phyloP scores from a whole-genome alignment of 192 early-diverging fungal genomes.

The Rhizophagus prolifer region DNA sequence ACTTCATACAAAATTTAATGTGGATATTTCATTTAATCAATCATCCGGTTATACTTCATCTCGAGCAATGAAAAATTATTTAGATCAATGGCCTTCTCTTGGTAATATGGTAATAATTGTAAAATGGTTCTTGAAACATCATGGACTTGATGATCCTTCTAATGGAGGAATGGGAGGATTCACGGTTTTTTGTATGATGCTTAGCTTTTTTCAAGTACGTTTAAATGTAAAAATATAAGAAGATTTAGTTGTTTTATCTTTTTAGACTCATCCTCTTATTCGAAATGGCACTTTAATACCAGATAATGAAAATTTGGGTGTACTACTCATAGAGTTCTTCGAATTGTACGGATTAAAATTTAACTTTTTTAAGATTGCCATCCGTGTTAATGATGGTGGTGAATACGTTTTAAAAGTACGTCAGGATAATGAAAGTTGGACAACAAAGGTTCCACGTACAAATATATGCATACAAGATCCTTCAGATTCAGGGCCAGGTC shows the following conservation, averaged over 20 bases:
- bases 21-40: slow-evolving; percentile 87
- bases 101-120: slow-evolving; percentile 73
- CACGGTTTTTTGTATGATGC: slow-evolving; percentile 71
- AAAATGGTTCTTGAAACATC: slow-evolving; percentile 81
- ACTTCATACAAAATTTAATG: slow-evolving; percentile 62
- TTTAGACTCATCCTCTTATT: slow-evolving; percentile 78
- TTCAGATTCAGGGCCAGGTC: not conserved
- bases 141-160: slow-evolving; percentile 81
- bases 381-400: slow-evolving; percentile 56
- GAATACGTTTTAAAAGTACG: slow-evolving; percentile 50
- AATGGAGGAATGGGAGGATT: slow-evolving; percentile 89
- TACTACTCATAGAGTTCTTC: slow-evolving; percentile 89
- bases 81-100: slow-evolving; percentile 59
- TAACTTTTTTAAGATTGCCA: slow-evolving; percentile 66
- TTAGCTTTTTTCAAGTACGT: slow-evolving; percentile 75
- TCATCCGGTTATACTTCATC: slow-evolving; percentile 65
- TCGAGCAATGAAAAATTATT: slow-evolving; percentile 52
- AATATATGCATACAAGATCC: slow-evolving; percentile 20
- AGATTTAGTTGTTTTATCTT: not conserved
- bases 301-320: slow-evolving; percentile 70
- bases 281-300: slow-evolving; percentile 62
- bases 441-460: not conserved
- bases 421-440: not conserved
- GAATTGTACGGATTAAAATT: slow-evolving; percentile 87
- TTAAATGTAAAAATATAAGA: not conserved